Evolutionary conservation across 176 grass and related monocot genomes (phyloP).

Genomic region (Coix lacrymajobi): DNA sequence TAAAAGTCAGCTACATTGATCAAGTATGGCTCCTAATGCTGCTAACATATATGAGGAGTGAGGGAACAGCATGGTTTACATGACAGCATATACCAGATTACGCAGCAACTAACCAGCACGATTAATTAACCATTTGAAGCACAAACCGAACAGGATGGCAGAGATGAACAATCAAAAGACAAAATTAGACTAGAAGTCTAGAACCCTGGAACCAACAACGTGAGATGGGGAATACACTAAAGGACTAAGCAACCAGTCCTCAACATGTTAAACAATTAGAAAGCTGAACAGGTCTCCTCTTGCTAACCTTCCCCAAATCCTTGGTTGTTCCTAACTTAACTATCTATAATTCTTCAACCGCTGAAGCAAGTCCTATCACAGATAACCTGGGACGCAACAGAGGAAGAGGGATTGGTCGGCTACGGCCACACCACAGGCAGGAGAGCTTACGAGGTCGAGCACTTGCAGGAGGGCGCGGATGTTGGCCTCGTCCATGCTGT

Average conservation of each 20-base stretch:
- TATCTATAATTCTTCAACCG: background rate
- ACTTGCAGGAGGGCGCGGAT: constrained; percentile 74
- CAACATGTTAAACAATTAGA: background rate
- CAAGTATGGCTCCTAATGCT: background rate
- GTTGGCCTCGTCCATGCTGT: constrained; percentile 62
- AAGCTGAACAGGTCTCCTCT: background rate
- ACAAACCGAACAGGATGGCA: background rate
- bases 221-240: background rate
- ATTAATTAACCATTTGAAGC: background rate
- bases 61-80: background rate
- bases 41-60: background rate
- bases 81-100: background rate
- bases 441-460: constrained; percentile 70
- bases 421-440: background rate
- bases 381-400: background rate
- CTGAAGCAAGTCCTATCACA: background rate
- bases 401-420: background rate
- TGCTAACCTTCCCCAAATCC: background rate
- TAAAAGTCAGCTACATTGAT: background rate
- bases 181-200: background rate
- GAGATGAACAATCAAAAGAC: background rate
- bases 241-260: background rate
- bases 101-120: background rate
- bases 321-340: background rate
- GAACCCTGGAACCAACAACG: background rate